Conservation (phyloP, 148 eudicot species). For the Salicornia ramosissima region DNA sequence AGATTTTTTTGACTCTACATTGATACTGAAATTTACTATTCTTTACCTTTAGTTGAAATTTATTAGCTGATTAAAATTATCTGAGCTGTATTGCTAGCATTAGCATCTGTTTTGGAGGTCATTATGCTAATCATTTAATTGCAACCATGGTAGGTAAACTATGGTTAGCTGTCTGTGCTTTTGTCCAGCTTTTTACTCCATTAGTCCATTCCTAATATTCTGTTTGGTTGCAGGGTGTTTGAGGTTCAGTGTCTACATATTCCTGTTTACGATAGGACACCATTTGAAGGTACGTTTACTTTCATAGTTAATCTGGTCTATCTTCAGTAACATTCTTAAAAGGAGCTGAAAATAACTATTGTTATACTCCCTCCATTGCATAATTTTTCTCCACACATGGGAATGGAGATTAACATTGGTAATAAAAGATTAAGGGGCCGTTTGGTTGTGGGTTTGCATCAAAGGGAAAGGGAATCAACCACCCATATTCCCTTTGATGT, state of each 20-base stretch:
- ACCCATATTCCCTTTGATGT: no score
- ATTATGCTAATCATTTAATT: not conserved
- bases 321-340: not conserved
- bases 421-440: no score
- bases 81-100: not conserved
- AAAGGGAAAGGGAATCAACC: no score
- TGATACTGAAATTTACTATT: no score
- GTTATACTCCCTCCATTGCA: not conserved
- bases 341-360: not conserved
- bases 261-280: slow-evolving; percentile 80
- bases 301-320: slow-evolving; percentile 2
- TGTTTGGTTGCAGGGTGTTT: slow-evolving; percentile 61
- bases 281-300: slow-evolving; percentile 65
- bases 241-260: slow-evolving; percentile 85
- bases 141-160: not conserved
- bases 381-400: not conserved
- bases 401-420: not conserved
- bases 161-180: slow-evolving; percentile 9
- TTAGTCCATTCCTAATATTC: not conserved
- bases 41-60: no score
- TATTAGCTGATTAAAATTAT: no score
- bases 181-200: not conserved
- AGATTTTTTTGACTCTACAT: no score
- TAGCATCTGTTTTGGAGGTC: not conserved
- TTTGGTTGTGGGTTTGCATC: no score